phyloP scores from a whole-genome alignment of 1,284 basidiomycete genomes.

The Crepidotus sp. region DNA sequence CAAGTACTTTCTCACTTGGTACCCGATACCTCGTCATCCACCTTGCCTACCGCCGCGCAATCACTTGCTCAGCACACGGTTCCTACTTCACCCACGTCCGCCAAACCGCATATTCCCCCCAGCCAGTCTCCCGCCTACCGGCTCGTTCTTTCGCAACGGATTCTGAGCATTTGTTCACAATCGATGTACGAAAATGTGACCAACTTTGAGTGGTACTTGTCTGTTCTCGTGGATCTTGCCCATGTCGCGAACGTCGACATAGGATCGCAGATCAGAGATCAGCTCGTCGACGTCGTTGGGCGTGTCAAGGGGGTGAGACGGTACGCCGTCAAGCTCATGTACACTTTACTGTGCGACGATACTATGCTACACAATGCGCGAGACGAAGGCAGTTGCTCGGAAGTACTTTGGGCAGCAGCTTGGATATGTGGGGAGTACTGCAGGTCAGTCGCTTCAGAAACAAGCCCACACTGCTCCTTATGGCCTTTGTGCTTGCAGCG shows the following conservation, averaged over 20 bases:
- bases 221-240: conserved; percentile 83
- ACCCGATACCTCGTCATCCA: conserved; percentile 39
- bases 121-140: conserved; percentile 75
- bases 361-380: conserved; percentile 53
- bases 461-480: conserved; percentile 2
- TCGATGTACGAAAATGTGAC: conserved; percentile 81
- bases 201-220: conserved; percentile 97
- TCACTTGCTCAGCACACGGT: conserved; percentile 46
- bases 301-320: conserved; percentile 71
- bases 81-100: conserved; percentile 29
- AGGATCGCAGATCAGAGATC: conserved; percentile 67
- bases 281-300: conserved; percentile 81
- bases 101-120: conserved; percentile 37
- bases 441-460: conserved; percentile 35
- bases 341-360: conserved; percentile 72
- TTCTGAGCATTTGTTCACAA: conserved; percentile 76
- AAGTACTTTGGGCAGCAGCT: conserved; percentile 85
- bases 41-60: conserved; percentile 51
- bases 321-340: conserved; percentile 78
- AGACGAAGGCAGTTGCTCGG: conserved; percentile 61
- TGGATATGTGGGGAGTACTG: conserved; percentile 96
- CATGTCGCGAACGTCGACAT: conserved; percentile 77
- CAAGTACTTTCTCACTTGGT: conserved; percentile 83
- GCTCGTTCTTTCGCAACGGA: conserved; percentile 68
- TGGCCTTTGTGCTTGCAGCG: conserved; percentile 32